Conservation (phyloP, 1,284 basidiomycete species). For the Papiliotrema fonsecae region DNA sequence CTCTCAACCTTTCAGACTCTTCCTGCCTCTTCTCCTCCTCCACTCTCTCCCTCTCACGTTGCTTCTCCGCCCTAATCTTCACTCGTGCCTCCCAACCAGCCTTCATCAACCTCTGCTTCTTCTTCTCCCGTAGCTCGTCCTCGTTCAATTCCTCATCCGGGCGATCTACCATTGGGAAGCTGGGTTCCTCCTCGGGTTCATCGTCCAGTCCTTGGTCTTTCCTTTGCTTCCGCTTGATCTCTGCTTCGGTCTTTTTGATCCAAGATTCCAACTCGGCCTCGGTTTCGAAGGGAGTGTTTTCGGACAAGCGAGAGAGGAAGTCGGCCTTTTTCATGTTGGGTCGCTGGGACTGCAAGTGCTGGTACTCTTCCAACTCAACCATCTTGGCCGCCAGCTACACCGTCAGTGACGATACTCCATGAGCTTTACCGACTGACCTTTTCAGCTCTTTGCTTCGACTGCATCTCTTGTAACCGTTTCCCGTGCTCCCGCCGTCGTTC, state of each 20-base stretch:
- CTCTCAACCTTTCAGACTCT: slow-evolving; percentile 67
- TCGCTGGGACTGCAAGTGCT: slow-evolving; percentile 62
- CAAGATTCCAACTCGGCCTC: slow-evolving; percentile 61
- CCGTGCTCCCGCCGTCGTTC: slow-evolving; percentile 83
- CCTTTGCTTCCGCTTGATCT: slow-evolving; percentile 63
- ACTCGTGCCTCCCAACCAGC: slow-evolving; percentile 90
- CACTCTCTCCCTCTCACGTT: slow-evolving; percentile 66
- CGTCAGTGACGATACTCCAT: background rate
- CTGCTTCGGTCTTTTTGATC: slow-evolving; percentile 68
- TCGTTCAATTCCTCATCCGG: slow-evolving; percentile 93
- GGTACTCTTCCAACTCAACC: slow-evolving; percentile 69
- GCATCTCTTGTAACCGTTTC: slow-evolving; percentile 82
- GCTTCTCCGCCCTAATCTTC: slow-evolving; percentile 81
- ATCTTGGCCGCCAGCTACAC: slow-evolving; percentile 46
- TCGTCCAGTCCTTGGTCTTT: slow-evolving; percentile 64
- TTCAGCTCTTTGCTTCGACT: slow-evolving; percentile 77
- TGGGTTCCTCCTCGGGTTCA: slow-evolving; percentile 63
- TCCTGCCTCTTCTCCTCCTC: slow-evolving; percentile 70
- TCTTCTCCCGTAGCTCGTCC: slow-evolving; percentile 90
- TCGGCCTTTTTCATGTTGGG: slow-evolving; percentile 67
- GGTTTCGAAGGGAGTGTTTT: slow-evolving; percentile 66
- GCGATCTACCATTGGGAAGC: slow-evolving; percentile 82
- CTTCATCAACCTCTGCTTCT: slow-evolving; percentile 86
- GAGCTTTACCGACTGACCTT: slow-evolving; percentile 67
- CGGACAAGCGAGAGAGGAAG: slow-evolving; percentile 57